Conservation (phyloP, 2,329 filamentous ascomycete species). For the Cladorrhinum sp. region DNA sequence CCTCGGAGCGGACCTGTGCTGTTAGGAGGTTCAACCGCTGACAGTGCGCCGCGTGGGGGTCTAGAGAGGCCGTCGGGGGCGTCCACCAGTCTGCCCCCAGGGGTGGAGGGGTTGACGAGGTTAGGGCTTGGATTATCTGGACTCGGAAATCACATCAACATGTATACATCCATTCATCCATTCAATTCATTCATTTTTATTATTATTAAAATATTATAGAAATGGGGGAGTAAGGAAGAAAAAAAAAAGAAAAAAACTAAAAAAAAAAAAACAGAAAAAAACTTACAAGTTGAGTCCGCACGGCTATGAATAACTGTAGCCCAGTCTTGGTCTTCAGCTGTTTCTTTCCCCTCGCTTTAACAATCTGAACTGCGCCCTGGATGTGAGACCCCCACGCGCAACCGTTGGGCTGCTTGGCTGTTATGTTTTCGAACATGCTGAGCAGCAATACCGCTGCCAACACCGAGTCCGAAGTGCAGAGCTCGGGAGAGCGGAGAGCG, state of each 20-base stretch:
- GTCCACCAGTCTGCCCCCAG: slow-evolving; percentile 59
- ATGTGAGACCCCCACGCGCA: slow-evolving; percentile 62
- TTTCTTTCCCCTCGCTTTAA: slow-evolving; percentile 54
- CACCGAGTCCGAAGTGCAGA: slow-evolving; percentile 53
- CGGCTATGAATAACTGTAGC: slow-evolving; percentile 54
- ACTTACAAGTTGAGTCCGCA: slow-evolving; percentile 58
- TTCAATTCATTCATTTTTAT: too few relatives aligned
- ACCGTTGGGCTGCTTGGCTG: slow-evolving; percentile 51
- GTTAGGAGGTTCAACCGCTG: slow-evolving; percentile 53
- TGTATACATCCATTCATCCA: too few relatives aligned
- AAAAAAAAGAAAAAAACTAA: too few relatives aligned
- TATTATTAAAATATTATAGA: too few relatives aligned
- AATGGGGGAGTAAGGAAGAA: too few relatives aligned
- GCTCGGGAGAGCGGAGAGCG: slow-evolving; percentile 50
- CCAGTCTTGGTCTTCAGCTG: slow-evolving; percentile 54
- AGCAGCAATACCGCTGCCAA: slow-evolving; percentile 58
- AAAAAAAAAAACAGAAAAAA: not conserved
- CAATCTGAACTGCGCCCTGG: slow-evolving; percentile 61
- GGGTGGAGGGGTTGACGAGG: slow-evolving; percentile 48
- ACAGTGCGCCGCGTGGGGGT: slow-evolving; percentile 46
- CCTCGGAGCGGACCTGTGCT: slow-evolving; percentile 54
- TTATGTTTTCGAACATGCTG: slow-evolving; percentile 60
- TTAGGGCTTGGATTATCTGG: slow-evolving; percentile 58
- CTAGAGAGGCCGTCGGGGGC: slow-evolving; percentile 48
- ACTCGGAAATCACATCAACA: too few relatives aligned